These are phyloP conservation scores for Podochytrium sp. DNA, from an alignment of 192 early-diverging fungal species.

Conservation along the genomic window DNA sequence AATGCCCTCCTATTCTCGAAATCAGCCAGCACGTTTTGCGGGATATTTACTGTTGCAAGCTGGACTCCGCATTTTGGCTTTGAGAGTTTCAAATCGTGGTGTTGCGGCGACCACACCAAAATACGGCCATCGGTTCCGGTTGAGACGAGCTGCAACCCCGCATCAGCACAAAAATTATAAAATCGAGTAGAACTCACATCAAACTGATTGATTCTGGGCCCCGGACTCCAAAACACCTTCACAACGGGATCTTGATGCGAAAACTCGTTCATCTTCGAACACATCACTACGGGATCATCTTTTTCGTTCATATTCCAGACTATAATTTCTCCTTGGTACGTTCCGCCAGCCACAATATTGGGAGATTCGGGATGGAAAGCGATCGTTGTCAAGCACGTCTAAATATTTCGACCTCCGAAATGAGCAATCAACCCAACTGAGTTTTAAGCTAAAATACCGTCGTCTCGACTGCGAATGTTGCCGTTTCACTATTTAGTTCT, in stretches of 20 bases:
- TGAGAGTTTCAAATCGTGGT: conserved; percentile 30
- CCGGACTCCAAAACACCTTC: conserved; percentile 44
- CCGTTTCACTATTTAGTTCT: conserved; percentile 15
- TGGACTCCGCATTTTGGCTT: conserved; percentile 32
- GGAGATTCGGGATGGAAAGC: conserved; percentile 53
- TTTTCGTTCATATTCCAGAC: conserved; percentile 45
- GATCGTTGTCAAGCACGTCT: conserved; percentile 50
- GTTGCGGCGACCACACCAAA: conserved; percentile 42
- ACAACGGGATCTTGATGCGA: conserved; percentile 53
- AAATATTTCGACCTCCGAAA: too few relatives aligned
- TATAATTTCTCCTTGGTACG: conserved; percentile 50
- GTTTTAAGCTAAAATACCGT: conserved; percentile 33
- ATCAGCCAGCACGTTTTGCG: neutral
- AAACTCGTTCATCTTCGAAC: conserved; percentile 37
- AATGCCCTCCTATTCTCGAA: conserved; percentile 18
- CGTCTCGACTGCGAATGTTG: conserved; percentile 39
- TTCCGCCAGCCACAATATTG: conserved; percentile 46
- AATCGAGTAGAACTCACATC: conserved; percentile 31
- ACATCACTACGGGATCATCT: conserved; percentile 41
- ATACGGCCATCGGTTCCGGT: conserved; percentile 53
- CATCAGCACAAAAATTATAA: neutral
- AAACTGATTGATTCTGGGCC: conserved; percentile 32
- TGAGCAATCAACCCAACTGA: too few relatives aligned
- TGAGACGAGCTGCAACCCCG: conserved; percentile 39
- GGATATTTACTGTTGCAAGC: conserved; percentile 31